Evolutionary conservation across 768 basidiomycete genomes (phyloP), one percentile per base, ranked within the genome.

Genomic region (Pleurotus ostreatus): DNA sequence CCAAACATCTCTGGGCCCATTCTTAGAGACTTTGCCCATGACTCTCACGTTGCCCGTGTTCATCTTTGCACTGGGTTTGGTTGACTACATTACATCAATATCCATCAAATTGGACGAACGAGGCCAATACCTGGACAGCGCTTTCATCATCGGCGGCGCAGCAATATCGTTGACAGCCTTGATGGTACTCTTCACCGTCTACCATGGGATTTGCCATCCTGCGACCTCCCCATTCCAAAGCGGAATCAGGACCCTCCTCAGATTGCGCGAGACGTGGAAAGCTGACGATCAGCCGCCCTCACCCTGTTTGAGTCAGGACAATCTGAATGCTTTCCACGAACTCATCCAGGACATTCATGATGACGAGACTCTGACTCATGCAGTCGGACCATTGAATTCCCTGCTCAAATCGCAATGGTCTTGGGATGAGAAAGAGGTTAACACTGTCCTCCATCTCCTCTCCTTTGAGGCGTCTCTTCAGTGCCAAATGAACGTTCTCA

Each of bases 321-420:
- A 58, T 43, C 52, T 51, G 30, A 47, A 58, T 13, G 60, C 53
- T 8, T 59, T 59, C 51, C 60, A 61, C 46, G 40, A 41, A 34
- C 54, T 51, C 13, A 13, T 61, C 12, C 60, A 61, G 45, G 57
- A 59, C 20, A 55, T 48, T 16, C 58, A 56, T 37, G 60, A 61
- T 25, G 60, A 61, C 40, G 58, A 59, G 12, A 52, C 51, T 12
- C 38, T 61, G 22, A 58, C 58, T 23, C 60, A 59, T 25, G 57
- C 60, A 5, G 49, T 51, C 37, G 49, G 49, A 3, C 49, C 49
- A 13, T 37, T 51, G 30, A 51, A 51, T 18, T 51, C 49, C 4
- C 26, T 51, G 3, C 49, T 51, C 2, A 51, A 51, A 38, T 51
- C 49, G 16, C 49, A 51, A 5, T 51, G 49, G 49, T 51, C 49